phyloP scores from a whole-genome alignment of 2,329 filamentous ascomycete genomes.

The Colletotrichum acutatum region DNA sequence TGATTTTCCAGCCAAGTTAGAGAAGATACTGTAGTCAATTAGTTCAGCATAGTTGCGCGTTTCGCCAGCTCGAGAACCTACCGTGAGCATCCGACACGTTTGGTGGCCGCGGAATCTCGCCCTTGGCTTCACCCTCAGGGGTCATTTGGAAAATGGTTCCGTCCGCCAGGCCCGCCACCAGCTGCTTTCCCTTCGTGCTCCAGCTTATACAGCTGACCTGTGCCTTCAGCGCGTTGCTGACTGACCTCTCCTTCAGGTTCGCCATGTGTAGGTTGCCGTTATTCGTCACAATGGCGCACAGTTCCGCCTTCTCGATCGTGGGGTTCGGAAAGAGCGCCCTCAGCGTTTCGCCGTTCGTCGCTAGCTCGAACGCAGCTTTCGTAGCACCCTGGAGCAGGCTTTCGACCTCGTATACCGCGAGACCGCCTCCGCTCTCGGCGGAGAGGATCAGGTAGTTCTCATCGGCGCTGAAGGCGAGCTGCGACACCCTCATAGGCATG shows the following conservation, averaged over 20 bases:
- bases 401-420: conserved; percentile 85
- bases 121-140: conserved; percentile 81
- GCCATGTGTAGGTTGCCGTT: conserved; percentile 87
- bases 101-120: conserved; percentile 81
- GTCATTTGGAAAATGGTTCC: conserved; percentile 87
- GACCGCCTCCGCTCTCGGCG: conserved; percentile 81
- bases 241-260: conserved; percentile 76
- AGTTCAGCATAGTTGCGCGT: conserved; percentile 37
- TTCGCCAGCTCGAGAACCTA: conserved; percentile 52
- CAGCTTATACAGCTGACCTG: conserved; percentile 88
- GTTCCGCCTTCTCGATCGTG: conserved; percentile 74
- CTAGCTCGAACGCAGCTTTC: conserved; percentile 78
- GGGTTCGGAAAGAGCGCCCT: conserved; percentile 85
- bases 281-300: conserved; percentile 83
- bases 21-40: conserved; percentile 71
- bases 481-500: conserved; percentile 81
- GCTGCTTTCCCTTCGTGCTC: conserved; percentile 93
- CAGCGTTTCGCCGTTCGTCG: conserved; percentile 79
- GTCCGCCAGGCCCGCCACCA: conserved; percentile 86
- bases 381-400: conserved; percentile 73
- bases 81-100: conserved; percentile 74
- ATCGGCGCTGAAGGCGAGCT: conserved; percentile 91
- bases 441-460: conserved; percentile 87
- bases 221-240: conserved; percentile 73
- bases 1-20: conserved; percentile 91